phyloP scores from a whole-genome alignment of 1,284 basidiomycete species.

The Volvariella volvacea region DNA sequence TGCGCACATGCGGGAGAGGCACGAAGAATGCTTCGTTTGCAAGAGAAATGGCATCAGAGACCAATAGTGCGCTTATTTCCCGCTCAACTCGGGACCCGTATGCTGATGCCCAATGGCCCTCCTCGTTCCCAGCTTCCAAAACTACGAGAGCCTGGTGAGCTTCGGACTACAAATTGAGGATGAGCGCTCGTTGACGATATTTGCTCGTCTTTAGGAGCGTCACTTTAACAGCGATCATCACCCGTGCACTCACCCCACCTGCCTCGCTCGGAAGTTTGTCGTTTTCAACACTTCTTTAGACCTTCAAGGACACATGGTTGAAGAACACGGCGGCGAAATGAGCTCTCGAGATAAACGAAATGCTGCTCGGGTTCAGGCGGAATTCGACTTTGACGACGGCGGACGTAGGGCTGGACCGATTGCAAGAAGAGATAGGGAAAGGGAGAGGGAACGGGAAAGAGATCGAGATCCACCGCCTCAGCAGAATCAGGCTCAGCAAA shows the following conservation, averaged over 20 bases:
- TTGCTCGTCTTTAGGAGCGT: slow-evolving; percentile 39
- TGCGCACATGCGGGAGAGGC: slow-evolving; percentile 86
- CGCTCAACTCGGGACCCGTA: neutral
- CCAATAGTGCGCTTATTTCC: slow-evolving; percentile 69
- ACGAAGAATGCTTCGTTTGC: slow-evolving; percentile 98
- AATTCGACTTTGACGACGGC: slow-evolving; percentile 71
- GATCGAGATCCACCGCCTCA: slow-evolving; percentile 47
- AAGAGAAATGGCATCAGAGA: slow-evolving; percentile 73
- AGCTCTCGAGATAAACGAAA: slow-evolving; percentile 72
- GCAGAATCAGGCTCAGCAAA: slow-evolving; percentile 17
- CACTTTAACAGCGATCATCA: slow-evolving; percentile 71
- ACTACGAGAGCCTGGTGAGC: slow-evolving; percentile 68
- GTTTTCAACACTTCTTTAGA: slow-evolving; percentile 89
- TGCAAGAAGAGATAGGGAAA: slow-evolving; percentile 27
- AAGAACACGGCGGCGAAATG: slow-evolving; percentile 81
- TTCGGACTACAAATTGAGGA: too few species aligned
- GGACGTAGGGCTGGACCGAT: slow-evolving; percentile 28
- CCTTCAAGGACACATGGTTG: slow-evolving; percentile 88
- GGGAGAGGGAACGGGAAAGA: slow-evolving; percentile 35
- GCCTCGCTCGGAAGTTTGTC: slow-evolving; percentile 88
- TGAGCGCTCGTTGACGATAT: too few species aligned
- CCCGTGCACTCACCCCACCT: slow-evolving; percentile 71
- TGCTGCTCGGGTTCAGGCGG: slow-evolving; percentile 71
- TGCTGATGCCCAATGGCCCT: slow-evolving; percentile 6
- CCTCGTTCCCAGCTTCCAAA: slow-evolving; percentile 63